Base-by-base conservation (phyloP, 805 yeast genomes). In the Teunomyces atbi region DNA sequence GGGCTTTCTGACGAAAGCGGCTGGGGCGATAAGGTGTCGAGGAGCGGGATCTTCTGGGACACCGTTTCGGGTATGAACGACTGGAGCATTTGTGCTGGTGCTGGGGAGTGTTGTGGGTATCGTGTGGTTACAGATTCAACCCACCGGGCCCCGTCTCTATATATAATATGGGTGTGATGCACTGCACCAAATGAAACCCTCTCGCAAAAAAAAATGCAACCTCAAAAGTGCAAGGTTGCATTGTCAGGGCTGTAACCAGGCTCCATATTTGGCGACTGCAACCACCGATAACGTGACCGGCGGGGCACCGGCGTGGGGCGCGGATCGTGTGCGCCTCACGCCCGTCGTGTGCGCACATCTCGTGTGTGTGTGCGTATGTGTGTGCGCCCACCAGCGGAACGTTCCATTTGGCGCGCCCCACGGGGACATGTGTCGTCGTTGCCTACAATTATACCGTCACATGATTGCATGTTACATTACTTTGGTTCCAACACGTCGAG, bases 111-210 rank as follows among this genome's bases (percentile, higher is more conserved):
- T 5, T 19, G 20, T 19, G 20, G 20, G 5, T 4, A 19, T 3
- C 5, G 20, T n/a, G 20, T 19, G 20, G 20, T 19, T 19, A 10
- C 13, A 27, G 29, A 6, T 38, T 26, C 13, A 18, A 11, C 39
- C 41, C 15, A 41, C 21, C 32, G 27, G 40, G 34, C 30, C n/a
- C 32, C 20, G 44, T 33, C n/a, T 34, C 44, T n/a, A 44, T 43
- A 23, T 43, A 35, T 12, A 44, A 26, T 13, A 41, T n/a, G 33
- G 34, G 33, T 7, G 21, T 23, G 11, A 3, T 23, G 26, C 26
- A 23, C 26, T 23, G 11, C 26, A 23, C 7, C 2, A 23, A 11
- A 30, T 30, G 34, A 30, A 30, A 30, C 36, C 36, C 12, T 7
- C 12, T 13, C 26, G 13, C n/a, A n/a, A n/a, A 16, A 36, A 33